Conservation (phyloP, 108 stramenopile genomes). For the Schizochytrium sp. region DNA sequence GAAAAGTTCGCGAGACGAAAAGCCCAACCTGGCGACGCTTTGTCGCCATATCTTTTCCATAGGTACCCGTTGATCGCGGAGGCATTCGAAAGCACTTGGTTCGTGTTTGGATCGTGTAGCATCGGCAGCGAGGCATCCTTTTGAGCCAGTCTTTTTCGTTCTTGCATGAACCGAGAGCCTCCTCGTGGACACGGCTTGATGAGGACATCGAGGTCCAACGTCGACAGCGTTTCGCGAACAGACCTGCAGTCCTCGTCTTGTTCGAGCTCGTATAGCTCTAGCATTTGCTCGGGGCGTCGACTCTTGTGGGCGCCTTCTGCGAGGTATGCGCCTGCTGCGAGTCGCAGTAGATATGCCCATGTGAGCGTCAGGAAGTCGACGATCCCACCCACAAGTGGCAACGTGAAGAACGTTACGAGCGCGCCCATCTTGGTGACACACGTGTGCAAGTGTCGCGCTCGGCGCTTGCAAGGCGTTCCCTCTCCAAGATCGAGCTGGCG, state of each 20-base stretch:
- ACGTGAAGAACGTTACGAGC: not conserved
- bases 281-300: not conserved
- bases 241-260: not conserved
- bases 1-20: not conserved
- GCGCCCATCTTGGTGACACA: no score
- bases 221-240: not conserved
- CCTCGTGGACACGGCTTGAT: not conserved
- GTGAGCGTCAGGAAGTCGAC: not conserved
- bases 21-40: not conserved
- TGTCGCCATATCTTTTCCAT: not conserved
- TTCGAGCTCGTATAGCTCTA: not conserved
- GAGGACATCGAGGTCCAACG: not conserved
- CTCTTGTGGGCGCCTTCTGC: not conserved
- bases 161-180: not conserved
- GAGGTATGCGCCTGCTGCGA: not conserved
- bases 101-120: not conserved
- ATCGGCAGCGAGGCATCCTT: not conserved
- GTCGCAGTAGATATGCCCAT: not conserved
- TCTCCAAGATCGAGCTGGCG: no score
- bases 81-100: not conserved
- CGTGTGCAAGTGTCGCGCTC: no score
- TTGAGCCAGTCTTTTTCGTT: not conserved
- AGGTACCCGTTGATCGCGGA: not conserved
- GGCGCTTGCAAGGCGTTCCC: no score
- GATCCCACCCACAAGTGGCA: not conserved